Evolutionary conservation across 2,329 filamentous ascomycete genomes (phyloP), one percentile per base, ranked within the genome.

Genomic region (Aspergillus glaucus): DNA sequence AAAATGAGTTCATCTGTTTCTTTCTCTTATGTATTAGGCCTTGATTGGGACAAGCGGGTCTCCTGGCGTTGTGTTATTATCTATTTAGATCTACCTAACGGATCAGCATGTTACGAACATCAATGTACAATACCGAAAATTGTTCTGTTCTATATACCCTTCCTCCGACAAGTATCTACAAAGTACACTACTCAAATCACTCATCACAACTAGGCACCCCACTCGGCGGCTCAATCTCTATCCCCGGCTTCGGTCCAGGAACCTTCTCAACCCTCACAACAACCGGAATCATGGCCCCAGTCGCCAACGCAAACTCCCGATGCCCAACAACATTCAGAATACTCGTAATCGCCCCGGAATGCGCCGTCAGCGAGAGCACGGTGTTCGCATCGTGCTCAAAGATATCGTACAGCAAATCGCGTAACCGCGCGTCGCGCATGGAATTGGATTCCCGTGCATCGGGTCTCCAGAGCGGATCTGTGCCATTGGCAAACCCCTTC

Each of bases 271-370:
- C 74, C 56, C 67, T 74, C 7, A 80, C 68, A 43, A 80, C 54
- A 12, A 79, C 71, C 0, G 77, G 75, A 44, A 80, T 75, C 10
- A 79, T 71, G 2, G 66, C 74, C 1, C 78, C 78, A 0, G 77
- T 79, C 28, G 61, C 65, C 51, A 80, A 53, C 7, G 60, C 56
- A 60, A 79, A 80, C 26, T 56, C 45, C 7, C 73, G 64, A 62
- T 79, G 77, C 0, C 72, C 72, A 28, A 70, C 50, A 10, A 72
- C 63, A 34, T 67, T 58, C 51, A 84, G 58, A 21, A 82, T 65
- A 55, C 76, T 77, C 4, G 70, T 74, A 51, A 84, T 82, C 4
- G 77, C 76, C 0, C 80, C 80, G 1, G 78, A 81, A 62, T 85
- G 81, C 37, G 74, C 75, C 1, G 79, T 82, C 37, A 84, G 63